phyloP scores from a whole-genome alignment of 2,329 filamentous ascomycete genomes.

The Phaeosphaeriaceae sp. region DNA sequence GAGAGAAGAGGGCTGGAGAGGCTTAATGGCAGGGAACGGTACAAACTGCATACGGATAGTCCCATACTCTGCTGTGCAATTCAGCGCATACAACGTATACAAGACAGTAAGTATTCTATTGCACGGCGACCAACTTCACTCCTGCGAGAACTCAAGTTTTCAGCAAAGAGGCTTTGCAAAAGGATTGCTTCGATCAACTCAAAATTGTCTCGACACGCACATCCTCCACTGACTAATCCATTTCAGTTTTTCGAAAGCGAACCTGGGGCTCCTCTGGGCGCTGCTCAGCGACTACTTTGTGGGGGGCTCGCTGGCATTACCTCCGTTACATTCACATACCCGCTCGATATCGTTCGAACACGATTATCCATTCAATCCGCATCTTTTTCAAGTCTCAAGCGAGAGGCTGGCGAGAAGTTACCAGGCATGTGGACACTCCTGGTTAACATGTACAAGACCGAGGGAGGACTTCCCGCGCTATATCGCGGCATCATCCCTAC shows the following conservation, averaged over 20 bases:
- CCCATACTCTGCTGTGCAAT: constrained; percentile 97
- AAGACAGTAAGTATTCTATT: constrained; percentile 70
- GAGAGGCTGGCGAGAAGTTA: constrained; percentile 59
- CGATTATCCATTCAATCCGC: constrained; percentile 95
- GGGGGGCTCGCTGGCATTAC: constrained; percentile 93
- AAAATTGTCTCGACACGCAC: no score
- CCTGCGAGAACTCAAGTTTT: no score
- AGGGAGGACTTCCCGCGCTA: constrained; percentile 84
- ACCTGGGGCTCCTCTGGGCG: constrained; percentile 74
- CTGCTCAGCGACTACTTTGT: constrained; percentile 80
- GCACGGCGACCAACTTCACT: no score
- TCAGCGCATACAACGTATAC: constrained; percentile 97
- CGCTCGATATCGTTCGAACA: constrained; percentile 95
- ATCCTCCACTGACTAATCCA: constrained; percentile 18
- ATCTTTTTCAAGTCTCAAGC: constrained; percentile 81
- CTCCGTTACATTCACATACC: constrained; percentile 93
- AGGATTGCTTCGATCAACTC: no score
- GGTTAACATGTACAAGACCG: constrained; percentile 82
- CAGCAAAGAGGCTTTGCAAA: no score
- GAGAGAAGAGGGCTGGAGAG: constrained; percentile 93
- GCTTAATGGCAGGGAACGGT: constrained; percentile 97
- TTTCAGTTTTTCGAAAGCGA: constrained; percentile 74
- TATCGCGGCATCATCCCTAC: constrained; percentile 95
- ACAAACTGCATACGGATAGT: constrained; percentile 99
- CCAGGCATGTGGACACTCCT: constrained; percentile 94